Base-by-base conservation (phyloP, 768 basidiomycete genomes). In the Hericium coralloides region DNA sequence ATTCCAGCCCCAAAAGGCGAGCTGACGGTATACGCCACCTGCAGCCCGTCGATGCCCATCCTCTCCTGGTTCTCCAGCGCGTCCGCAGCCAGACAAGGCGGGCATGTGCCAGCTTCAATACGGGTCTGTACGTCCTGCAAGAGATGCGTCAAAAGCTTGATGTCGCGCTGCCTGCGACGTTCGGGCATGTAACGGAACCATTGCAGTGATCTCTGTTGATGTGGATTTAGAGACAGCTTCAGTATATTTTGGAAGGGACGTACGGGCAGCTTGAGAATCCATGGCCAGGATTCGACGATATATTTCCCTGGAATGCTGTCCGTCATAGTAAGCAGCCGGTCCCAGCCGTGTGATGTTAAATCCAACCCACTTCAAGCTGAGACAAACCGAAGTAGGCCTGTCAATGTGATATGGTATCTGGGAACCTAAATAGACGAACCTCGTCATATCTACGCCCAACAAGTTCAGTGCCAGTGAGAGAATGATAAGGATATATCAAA, bases 1-100 rank as follows among this genome's bases (percentile, higher is more conserved):
- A 74, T 76, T 0, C 76, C 77, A 23, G 77, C 77, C 2, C 74
- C 75, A 58, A 79, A 79, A 0, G 77, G 75, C 52, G 73, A 71
- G 7, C 72, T 74, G 20, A 76, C 68, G 2, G 74, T 67, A 62
- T 78, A 78, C 12, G 75, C 77, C 9, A 79, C 61, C 45, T 78
- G 75, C 12, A 77, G 54, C 37, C 76, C 75, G 3, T 62, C 62
- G 71, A 78, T 69, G 1, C 72, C 75, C 36, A 68, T 70, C 58
- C 75, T 67, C 45, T 69, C 62, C 50, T 72, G 68, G 7, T 70
- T 67, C 4, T 65, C 59, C n/a, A 76, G 60, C 2, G 72, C 70
- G 57, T 74, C 72, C 0, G 71, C 63, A 5, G 75, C 70, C 22
- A 79, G 64, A 49, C 74, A 77, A 12, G 74, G 75, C 1, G 68